A percentile compares a stretch with the other conserved stretches of the same genome.
phyloP scores from a whole-genome alignment of 305 asterid species.

The Fraxinus platypoda region DNA sequence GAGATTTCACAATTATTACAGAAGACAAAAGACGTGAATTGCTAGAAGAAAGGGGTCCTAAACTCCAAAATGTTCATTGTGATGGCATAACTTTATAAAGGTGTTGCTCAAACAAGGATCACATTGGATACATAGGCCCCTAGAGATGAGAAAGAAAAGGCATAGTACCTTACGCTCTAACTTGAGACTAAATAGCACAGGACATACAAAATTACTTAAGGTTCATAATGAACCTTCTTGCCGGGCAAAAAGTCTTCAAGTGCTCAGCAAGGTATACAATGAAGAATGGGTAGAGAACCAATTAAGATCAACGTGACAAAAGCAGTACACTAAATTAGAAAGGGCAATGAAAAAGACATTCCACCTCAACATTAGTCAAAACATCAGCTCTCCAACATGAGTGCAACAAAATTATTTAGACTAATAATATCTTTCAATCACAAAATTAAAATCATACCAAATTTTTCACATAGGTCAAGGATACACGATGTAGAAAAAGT shows the following conservation, averaged over 20 bases:
- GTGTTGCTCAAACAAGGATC: background rate
- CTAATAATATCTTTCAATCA: too few species aligned
- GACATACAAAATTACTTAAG: too few species aligned
- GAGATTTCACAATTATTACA: too few species aligned
- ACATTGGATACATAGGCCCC: background rate
- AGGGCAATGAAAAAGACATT: too few species aligned
- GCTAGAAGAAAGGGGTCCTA: background rate
- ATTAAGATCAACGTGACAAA: too few species aligned
- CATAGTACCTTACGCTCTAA: background rate
- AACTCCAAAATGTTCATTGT: background rate
- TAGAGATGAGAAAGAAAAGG: constrained; percentile 5
- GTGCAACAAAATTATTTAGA: background rate
- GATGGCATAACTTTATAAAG: background rate
- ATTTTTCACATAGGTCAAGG: background rate
- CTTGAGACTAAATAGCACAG: too few species aligned
- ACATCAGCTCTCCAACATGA: background rate
- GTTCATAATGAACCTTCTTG: too few species aligned
- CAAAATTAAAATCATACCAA: constrained; percentile 4
- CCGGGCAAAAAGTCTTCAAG: too few species aligned
- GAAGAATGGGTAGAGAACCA: too few species aligned
- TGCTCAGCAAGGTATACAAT: too few species aligned
- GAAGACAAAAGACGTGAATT: background rate
- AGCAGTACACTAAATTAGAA: too few species aligned
- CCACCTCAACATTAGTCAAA: background rate
- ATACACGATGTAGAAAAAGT: constrained; percentile 7